Base-by-base conservation (phyloP, 2,329 filamentous ascomycete species). In the Cercospora zeina region DNA sequence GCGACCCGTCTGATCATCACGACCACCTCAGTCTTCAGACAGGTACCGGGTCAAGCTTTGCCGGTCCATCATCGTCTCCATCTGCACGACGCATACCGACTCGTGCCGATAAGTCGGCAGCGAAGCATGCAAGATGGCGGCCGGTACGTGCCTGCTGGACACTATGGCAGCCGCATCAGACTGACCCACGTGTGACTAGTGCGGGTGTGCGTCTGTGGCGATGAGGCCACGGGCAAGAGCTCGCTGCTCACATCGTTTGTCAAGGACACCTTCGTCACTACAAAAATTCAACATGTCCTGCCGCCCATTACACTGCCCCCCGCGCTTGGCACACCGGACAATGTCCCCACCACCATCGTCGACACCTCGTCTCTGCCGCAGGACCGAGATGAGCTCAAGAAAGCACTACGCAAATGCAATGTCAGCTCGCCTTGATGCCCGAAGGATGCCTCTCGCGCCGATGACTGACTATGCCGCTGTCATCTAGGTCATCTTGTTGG, bases 331-430 rank as follows among this genome's bases (percentile, higher is more conserved):
- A 96, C 93, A 5, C 93, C 93, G 53, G 93, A 97, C 71, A 96
- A 96, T 83, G 91, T 97, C 74, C 96, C 92, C 54, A 99, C 95
- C 11, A 96, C 91, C 68, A 93, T 99, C 71, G 91, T 99, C 80
- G 95, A 99, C 77, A 99, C 95, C 33, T 97, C 93, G 1, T 92
- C 95, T 37, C 85, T 96, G 9, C 95, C 95, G 0, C 93, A 97
- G 76, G 93, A 99, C 74, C 88, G 95, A 68, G 90, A 89, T 63
- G 93, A 88, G 16, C 82, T 99, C 62, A 89, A 93, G 65, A 95
- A 95, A 75, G 95, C 97, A 79, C 93, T 99, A 65, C 88, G 95
- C 67, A 97, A 97, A 77, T 95, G 89, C 72, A 99, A 97, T 75
- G 93, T 56, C 16, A 7, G 54, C 42, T 16, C 34, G 30, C 30